A percentile compares a stretch with the other conserved stretches of the same genome.
Conservation (phyloP, 495 filamentous ascomycete genomes). For the Letharia lupina region DNA sequence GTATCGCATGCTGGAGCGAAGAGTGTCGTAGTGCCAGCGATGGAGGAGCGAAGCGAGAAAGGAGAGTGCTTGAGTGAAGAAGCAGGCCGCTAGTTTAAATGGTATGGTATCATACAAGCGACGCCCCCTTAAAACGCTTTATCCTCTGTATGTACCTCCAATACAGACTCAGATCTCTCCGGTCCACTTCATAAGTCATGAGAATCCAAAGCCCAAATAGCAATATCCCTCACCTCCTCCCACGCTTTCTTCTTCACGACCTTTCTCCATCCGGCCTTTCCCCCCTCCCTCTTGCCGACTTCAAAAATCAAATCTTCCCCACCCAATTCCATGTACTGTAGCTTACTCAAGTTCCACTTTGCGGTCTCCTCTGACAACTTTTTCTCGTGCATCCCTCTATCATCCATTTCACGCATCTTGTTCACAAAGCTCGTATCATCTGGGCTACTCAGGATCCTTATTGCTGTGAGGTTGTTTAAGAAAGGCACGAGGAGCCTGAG, state of each 20-base stretch:
- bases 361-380: conserved; percentile 19
- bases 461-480: conserved; percentile 37
- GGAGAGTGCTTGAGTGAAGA: not conserved
- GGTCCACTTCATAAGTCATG: conserved; percentile 10
- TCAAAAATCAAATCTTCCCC: conserved; percentile 23
- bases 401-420: conserved; percentile 20
- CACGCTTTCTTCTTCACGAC: conserved; percentile 12
- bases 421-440: conserved; percentile 19
- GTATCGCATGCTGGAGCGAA: no score
- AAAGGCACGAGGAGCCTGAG: conserved; percentile 41
- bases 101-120: not conserved
- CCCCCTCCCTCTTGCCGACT: conserved; percentile 9
- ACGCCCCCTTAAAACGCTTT: not conserved
- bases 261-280: conserved; percentile 10
- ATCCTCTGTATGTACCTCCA: not conserved
- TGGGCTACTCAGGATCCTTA: conserved; percentile 34
- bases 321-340: conserved; percentile 20
- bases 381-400: conserved; percentile 18
- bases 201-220: conserved; percentile 23
- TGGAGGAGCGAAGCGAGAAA: not conserved
- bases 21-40: no score
- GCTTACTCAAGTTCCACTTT: conserved; percentile 10
- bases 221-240: conserved; percentile 20
- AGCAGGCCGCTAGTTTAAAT: not conserved
- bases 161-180: not conserved